Evolutionary conservation across 2,329 filamentous ascomycete genomes (phyloP), one percentile per base, ranked within the genome.

Genomic region (Phialophora chinensis): DNA sequence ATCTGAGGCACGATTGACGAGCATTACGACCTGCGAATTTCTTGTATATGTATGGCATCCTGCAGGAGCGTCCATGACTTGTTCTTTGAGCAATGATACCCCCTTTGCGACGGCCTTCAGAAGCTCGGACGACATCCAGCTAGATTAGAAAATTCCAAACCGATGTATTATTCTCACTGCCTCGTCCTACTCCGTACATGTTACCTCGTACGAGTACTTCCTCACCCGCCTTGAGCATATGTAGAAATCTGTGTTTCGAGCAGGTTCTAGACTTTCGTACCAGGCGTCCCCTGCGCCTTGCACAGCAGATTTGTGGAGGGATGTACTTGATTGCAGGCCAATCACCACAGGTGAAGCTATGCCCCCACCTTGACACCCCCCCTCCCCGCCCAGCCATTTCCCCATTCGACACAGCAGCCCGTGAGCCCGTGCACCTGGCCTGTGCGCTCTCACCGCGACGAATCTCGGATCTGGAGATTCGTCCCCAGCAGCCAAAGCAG

Each of bases 1-100:
- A 62, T 68, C 17, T 70, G 62, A 69, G 20, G 63, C 29, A 67
- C 42, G 67, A 67, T 38, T 50, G 42, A 69, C 49, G 65, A 65
- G 29, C 33, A 42, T 35, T 17, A 29, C 20, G 53, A 56, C 47
- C 4, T 27, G 38, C 14, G 29, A 14, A 35, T 60, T 57, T 31
- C 23, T 50, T 10, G 31, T 33, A 35, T 14, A 11, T 35, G 11
- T 42, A n/a, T 27, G 23, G 29, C 29, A 20, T 31, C 25, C 20
- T 33, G 7, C 23, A 23, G 31, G n/a, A 23, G 54, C 10, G 53
- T 57, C 61, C 31, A 64, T 42, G 57, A 49, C n/a, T 27, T 59
- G 59, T 60, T 58, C 44, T 60, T 59, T 54, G 23, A 59, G 64
- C 63, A 44, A 66, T 55, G 63, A 66, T 59, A 66, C 64, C 59